Percentiles rank a stretch among this genome's conserved stretches.
Conservation (phyloP, 768 basidiomycete species). For the Hygrocybe punicea region DNA sequence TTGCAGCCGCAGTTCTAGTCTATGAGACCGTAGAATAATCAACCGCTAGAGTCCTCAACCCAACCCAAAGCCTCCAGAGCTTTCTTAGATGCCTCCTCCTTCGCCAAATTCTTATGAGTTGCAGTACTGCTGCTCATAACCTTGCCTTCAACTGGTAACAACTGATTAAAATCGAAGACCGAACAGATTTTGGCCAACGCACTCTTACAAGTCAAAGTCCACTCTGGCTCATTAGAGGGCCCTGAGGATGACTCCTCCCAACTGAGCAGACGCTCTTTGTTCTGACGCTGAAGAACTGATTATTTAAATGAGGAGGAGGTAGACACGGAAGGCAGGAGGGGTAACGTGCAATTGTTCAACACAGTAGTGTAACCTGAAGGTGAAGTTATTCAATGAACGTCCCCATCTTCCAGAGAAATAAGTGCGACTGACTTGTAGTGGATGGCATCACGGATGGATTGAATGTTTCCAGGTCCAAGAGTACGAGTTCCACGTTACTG, state of each 20-base stretch:
- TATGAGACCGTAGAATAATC: too few species aligned
- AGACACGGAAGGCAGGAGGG: background rate
- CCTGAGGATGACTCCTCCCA: constrained; percentile 44
- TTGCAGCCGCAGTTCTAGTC: too few species aligned
- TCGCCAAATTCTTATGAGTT: constrained; percentile 44
- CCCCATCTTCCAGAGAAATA: background rate
- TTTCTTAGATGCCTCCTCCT: constrained; percentile 44
- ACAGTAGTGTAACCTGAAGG: constrained; percentile 28
- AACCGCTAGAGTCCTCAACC: background rate
- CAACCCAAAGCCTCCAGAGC: constrained; percentile 25
- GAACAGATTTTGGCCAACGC: constrained; percentile 16
- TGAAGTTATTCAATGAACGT: constrained; percentile 1
- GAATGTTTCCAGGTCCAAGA: too few species aligned
- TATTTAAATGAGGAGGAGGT: background rate
- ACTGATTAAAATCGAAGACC: background rate
- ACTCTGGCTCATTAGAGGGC: constrained; percentile 39
- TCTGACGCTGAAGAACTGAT: constrained; percentile 29
- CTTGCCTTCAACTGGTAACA: constrained; percentile 43
- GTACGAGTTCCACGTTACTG: background rate
- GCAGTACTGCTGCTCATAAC: constrained; percentile 48
- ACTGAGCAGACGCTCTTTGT: constrained; percentile 31
- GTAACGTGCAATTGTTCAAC: constrained; percentile 47
- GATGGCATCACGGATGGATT: too few species aligned
- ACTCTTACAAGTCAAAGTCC: constrained; percentile 62
- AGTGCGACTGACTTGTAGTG: background rate